These are phyloP conservation scores for Evernia prunastri DNA, from an alignment of 495 filamentous ascomycete species.

Conservation along the genomic window DNA sequence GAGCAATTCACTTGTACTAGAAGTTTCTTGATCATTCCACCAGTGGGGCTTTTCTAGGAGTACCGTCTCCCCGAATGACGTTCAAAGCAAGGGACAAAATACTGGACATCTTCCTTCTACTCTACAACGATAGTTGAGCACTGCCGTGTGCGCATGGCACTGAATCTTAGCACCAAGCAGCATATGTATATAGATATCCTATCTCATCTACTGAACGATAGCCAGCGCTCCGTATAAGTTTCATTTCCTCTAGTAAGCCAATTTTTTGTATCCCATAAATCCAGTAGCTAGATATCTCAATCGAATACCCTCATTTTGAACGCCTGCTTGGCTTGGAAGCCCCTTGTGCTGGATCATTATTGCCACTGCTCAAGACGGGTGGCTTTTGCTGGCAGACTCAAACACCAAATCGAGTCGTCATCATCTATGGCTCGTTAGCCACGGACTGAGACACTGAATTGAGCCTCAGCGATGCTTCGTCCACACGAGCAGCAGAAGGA, in stretches of 20 bases:
- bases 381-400: background rate
- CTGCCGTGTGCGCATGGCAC: background rate
- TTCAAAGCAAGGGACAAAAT: no score
- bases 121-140: background rate
- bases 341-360: background rate
- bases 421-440: background rate
- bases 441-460: no score
- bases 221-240: background rate
- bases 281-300: background rate
- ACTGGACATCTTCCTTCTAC: no score
- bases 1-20: no score
- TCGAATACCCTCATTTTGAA: background rate
- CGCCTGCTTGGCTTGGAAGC: background rate
- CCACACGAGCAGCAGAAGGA: background rate
- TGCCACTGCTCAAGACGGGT: background rate
- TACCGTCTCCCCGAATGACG: no score
- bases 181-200: background rate
- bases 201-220: background rate
- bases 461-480: background rate
- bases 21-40: no score
- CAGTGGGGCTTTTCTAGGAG: no score
- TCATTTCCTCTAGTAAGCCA: background rate
- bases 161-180: background rate
- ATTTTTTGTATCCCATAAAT: background rate
- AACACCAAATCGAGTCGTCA: background rate